These are phyloP conservation scores for Malus hybrid DNA, from an alignment of 331 rosid species.

Conservation along the genomic window DNA sequence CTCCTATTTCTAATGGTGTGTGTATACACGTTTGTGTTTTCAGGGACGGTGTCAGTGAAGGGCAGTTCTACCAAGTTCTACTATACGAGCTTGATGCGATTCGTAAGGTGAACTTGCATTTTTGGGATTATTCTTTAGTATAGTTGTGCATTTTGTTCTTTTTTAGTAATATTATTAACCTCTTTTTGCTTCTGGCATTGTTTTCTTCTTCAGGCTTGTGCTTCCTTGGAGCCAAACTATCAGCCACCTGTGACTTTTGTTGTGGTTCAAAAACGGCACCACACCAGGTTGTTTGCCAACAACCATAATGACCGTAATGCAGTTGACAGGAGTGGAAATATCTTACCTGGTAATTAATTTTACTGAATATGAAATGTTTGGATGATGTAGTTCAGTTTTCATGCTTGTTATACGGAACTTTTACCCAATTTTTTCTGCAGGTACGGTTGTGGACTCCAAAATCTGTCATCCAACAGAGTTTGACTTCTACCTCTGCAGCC, in stretches of 20 bases:
- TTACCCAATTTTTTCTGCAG: conserved; percentile 26
- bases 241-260: conserved; percentile 99
- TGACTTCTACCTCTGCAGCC: conserved; percentile 89
- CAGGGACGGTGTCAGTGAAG: conserved; percentile 98
- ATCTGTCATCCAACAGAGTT: conserved; percentile 95
- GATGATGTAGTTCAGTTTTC: neutral
- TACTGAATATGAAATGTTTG: neutral
- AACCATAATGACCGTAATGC: conserved; percentile 56
- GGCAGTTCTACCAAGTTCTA: conserved; percentile 90
- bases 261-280: conserved; percentile 96
- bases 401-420: neutral
- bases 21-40: neutral
- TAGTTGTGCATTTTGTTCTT: neutral
- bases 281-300: conserved; percentile 83
- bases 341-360: conserved; percentile 64
- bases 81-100: conserved; percentile 94
- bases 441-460: conserved; percentile 92
- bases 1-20: neutral
- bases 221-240: conserved; percentile 83
- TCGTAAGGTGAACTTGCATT: conserved; percentile 47
- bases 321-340: conserved; percentile 82
- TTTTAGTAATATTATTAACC: neutral
- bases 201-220: conserved; percentile 60
- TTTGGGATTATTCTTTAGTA: neutral
- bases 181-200: neutral